Conservation (phyloP, 2,329 filamentous ascomycete genomes). For the Phialophora macrospora region DNA sequence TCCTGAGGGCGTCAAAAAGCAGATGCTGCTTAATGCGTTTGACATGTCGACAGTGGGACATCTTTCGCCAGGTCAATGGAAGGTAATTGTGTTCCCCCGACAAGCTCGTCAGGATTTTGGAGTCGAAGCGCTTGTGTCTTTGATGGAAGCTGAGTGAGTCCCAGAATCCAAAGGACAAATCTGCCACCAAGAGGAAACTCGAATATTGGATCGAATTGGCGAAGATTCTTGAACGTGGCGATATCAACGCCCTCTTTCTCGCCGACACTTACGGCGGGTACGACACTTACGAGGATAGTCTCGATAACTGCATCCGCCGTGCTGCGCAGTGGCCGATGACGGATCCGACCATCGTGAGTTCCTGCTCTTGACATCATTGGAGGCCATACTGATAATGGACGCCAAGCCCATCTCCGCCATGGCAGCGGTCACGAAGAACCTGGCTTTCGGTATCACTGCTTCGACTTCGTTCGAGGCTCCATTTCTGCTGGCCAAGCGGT, state of each 20-base stretch:
- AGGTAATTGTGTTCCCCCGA: constrained; percentile 49
- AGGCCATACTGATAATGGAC: neutral
- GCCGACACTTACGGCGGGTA: constrained; percentile 61
- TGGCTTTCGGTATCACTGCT: constrained; percentile 67
- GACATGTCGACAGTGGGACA: constrained; percentile 70
- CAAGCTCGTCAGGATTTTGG: neutral
- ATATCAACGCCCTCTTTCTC: constrained; percentile 67
- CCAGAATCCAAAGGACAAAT: constrained; percentile 65
- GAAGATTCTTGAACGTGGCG: constrained; percentile 59
- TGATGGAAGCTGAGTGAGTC: neutral
- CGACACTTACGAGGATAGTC: constrained; percentile 50
- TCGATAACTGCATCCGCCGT: constrained; percentile 65
- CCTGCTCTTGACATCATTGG: neutral
- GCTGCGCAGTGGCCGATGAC: constrained; percentile 70
- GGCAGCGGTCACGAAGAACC: constrained; percentile 69
- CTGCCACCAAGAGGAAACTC: constrained; percentile 61
- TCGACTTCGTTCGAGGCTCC: constrained; percentile 68
- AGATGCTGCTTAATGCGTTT: constrained; percentile 68
- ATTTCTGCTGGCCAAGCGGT: constrained; percentile 65
- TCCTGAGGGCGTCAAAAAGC: constrained; percentile 49
- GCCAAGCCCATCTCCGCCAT: constrained; percentile 65
- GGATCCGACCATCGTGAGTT: constrained; percentile 65
- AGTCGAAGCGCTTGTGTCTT: neutral
- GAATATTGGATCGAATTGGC: constrained; percentile 63
- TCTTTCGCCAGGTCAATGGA: constrained; percentile 70